These are phyloP conservation scores for Fusarium albosuccineum DNA, from an alignment of 2,329 filamentous ascomycete genomes.

Conservation along the genomic window DNA sequence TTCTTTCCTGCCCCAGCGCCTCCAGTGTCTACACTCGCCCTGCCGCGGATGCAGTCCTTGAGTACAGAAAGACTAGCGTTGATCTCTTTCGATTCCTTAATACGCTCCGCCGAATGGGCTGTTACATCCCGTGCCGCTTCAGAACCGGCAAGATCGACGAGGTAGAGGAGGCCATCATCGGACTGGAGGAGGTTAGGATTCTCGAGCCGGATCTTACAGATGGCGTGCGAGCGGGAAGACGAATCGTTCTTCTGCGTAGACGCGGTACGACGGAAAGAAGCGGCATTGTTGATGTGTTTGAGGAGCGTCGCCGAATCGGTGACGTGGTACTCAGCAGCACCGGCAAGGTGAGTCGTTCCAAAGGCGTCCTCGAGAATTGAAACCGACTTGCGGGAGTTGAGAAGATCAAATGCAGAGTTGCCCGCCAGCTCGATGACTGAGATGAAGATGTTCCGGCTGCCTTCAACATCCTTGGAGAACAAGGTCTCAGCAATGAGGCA, in stretches of 20 bases:
- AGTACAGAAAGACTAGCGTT: constrained; percentile 63
- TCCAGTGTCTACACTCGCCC: constrained; percentile 52
- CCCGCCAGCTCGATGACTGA: constrained; percentile 57
- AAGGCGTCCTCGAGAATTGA: constrained; percentile 61
- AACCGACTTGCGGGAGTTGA: constrained; percentile 57
- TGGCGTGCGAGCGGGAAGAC: constrained; percentile 63
- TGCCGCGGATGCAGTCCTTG: constrained; percentile 65
- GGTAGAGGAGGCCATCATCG: constrained; percentile 59
- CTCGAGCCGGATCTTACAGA: constrained; percentile 61
- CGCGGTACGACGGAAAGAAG: constrained; percentile 56
- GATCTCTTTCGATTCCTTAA: constrained; percentile 62
- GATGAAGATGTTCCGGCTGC: constrained; percentile 50
- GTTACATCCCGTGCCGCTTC: constrained; percentile 60
- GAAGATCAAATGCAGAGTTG: constrained; percentile 54
- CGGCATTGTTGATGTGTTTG: constrained; percentile 52
- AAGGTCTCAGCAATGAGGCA: constrained; percentile 54
- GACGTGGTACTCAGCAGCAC: constrained; percentile 56
- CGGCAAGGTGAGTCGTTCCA: constrained; percentile 59
- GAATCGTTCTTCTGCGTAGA: constrained; percentile 60
- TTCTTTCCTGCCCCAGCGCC: constrained; percentile 44
- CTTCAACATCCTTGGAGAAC: constrained; percentile 44
- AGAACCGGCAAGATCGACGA: constrained; percentile 63
- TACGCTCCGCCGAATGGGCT: constrained; percentile 56
- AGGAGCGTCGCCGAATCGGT: constrained; percentile 47
- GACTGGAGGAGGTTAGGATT: constrained; percentile 44